Conservation (phyloP, 208 protist genomes). For the Crithidia mellificae region DNA sequence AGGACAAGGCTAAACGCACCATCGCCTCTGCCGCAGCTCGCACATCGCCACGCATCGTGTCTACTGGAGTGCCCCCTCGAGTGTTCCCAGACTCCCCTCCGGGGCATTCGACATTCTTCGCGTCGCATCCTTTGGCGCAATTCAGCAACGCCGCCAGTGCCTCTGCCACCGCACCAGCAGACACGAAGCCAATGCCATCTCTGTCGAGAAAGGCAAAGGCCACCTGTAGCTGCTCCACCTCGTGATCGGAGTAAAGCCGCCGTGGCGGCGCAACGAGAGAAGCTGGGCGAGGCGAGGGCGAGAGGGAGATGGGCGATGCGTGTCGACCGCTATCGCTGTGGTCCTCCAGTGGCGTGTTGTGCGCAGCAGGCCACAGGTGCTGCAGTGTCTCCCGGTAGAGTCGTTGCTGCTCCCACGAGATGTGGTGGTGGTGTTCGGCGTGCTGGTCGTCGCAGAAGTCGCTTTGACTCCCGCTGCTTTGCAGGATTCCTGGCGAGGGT, state of each 20-base stretch:
- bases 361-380: conserved; percentile 15
- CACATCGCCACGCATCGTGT: background rate
- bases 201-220: conserved; percentile 23
- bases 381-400: conserved; percentile 23
- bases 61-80: too few species aligned
- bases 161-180: conserved; percentile 8
- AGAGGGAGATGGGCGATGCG: background rate
- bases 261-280: conserved; percentile 4
- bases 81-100: too few species aligned
- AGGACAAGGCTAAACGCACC: conserved; percentile 14
- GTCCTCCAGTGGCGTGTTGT: conserved; percentile 15
- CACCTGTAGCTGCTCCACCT: conserved; percentile 20
- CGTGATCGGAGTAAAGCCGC: conserved; percentile 19
- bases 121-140: too few species aligned
- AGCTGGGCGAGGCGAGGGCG: background rate
- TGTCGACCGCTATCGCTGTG: background rate
- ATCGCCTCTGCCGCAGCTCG: conserved; percentile 17
- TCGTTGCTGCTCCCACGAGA: conserved; percentile 20
- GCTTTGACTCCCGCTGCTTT: too few species aligned
- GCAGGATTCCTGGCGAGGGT: too few species aligned
- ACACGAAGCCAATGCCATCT: conserved; percentile 12
- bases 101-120: too few species aligned
- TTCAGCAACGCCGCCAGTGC: conserved; percentile 20
- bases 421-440: too few species aligned
- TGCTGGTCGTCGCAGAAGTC: background rate